A percentile compares a stretch with the other conserved stretches of the same genome.
These are phyloP conservation scores for Aspergillus ochraceoroseus DNA, from an alignment of 2,329 filamentous ascomycete genomes.

Conservation along the genomic window DNA sequence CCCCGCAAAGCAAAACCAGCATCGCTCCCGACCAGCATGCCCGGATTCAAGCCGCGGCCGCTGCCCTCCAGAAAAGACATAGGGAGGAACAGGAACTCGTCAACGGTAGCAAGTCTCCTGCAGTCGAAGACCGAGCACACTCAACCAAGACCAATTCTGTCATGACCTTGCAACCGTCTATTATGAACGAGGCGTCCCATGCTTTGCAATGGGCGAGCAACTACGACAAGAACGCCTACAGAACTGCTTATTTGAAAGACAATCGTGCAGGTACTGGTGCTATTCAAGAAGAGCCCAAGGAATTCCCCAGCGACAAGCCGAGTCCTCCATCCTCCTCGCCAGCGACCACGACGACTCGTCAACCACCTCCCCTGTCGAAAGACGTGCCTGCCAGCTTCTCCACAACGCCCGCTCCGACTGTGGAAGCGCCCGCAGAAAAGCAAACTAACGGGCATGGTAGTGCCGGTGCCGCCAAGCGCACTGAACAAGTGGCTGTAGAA, in stretches of 20 bases:
- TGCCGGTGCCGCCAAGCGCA: too few species aligned
- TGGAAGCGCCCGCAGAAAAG: slow-evolving; percentile 20
- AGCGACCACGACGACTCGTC: slow-evolving; percentile 26
- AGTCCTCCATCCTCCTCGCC: slow-evolving; percentile 19
- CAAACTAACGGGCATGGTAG: slow-evolving; percentile 6
- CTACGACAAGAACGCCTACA: slow-evolving; percentile 84
- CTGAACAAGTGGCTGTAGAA: slow-evolving; percentile 25
- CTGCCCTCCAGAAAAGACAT: slow-evolving; percentile 70
- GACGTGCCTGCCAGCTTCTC: slow-evolving; percentile 29
- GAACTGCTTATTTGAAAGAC: slow-evolving; percentile 79
- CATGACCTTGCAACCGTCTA: slow-evolving; percentile 76
- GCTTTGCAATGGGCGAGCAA: slow-evolving; percentile 96
- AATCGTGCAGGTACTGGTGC: slow-evolving; percentile 64
- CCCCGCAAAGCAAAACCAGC: slow-evolving; percentile 68
- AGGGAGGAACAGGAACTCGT: slow-evolving; percentile 51
- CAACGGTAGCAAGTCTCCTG: slow-evolving; percentile 52
- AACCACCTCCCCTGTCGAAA: slow-evolving; percentile 31
- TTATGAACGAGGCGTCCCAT: slow-evolving; percentile 80
- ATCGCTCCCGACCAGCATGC: slow-evolving; percentile 89
- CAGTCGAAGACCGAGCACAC: slow-evolving; percentile 47
- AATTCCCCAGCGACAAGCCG: slow-evolving; percentile 34
- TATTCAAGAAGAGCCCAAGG: slow-evolving; percentile 44
- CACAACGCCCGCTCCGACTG: slow-evolving; percentile 18
- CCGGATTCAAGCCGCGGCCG: slow-evolving; percentile 84
- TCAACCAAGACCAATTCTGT: slow-evolving; percentile 79